These are phyloP conservation scores for Colletotrichum tanaceti DNA, from an alignment of 2,329 filamentous ascomycete species.

Conservation along the genomic window DNA sequence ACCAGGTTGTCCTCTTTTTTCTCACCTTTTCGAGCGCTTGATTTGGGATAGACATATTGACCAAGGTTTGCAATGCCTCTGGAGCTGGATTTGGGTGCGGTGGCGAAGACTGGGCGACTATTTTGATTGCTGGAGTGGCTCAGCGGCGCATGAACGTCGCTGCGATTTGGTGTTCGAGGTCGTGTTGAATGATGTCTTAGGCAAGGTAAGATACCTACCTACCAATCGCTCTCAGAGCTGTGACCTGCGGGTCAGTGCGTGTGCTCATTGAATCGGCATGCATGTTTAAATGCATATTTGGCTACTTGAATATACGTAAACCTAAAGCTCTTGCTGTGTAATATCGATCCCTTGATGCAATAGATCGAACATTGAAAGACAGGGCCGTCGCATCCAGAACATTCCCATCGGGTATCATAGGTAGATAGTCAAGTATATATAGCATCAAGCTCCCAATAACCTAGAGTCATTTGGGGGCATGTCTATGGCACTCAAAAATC, in stretches of 20 bases:
- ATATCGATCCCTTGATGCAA: no score
- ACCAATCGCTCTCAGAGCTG: neutral
- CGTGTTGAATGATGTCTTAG: neutral
- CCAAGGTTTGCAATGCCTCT: neutral
- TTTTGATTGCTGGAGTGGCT: neutral
- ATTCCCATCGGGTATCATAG: no score
- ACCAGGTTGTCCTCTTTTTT: neutral
- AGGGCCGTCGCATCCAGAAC: no score
- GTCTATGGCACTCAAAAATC: neutral
- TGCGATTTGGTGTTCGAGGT: neutral
- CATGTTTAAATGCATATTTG: neutral
- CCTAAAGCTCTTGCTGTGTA: no score
- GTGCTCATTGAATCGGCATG: neutral
- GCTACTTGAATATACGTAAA: no score
- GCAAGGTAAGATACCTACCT: neutral
- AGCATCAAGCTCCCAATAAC: no score
- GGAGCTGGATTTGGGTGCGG: neutral
- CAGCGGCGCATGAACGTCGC: neutral
- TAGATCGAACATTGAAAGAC: no score
- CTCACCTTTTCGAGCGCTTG: slow-evolving; percentile 92
- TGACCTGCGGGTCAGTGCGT: neutral
- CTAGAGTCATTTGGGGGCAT: no score
- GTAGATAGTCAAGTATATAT: no score
- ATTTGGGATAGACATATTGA: slow-evolving; percentile 89
- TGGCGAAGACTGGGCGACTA: neutral